Evolutionary conservation across 331 rosid genomes (phyloP), one percentile per base, ranked within the genome.

Genomic region (Telfairia occidentalis): DNA sequence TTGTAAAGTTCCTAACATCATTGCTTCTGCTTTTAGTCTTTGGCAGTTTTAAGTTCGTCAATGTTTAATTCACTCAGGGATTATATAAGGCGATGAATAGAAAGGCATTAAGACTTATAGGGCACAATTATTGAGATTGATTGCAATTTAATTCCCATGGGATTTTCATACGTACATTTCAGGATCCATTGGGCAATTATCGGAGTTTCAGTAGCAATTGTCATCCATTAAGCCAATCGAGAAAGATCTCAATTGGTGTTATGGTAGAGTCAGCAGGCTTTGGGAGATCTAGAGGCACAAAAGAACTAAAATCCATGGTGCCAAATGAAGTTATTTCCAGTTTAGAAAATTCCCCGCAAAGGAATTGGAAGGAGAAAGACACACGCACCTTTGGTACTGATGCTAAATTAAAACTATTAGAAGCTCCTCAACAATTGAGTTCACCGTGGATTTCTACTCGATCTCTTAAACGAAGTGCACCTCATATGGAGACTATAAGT

Each of bases 231-330:
- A 87, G 91, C 85, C 96, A 90, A 80, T 84, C 91, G 38, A 87
- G 99, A 85, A 95, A 95, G 87, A 87, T 95, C 67, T 95, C 99
- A 16, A 84, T 90, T 32, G 99, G 99, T 84, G 75, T 95, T 77
- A 65, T 92, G 89, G 93, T 61, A 24, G 87, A 83, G n/a, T 81
- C 82, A 63, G 24, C 54, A 58, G 65, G 75, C 2, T 79, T 72
- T 48, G 82, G 40, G 65, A 74, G 46, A 58, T 57, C 74, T 50
- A 77, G 81, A 73, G 69, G 79, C 60, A 49, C 78, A 66, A 85
- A 71, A 73, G 80, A 79, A 75, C 77, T 16, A 57, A 82, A 38
- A 32, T 37, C 29, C 76, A 58, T 58, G 64, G 59, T 67, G 75
- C 78, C 53, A 65, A 79, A 78, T 78, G 77, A 79, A 74, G 90